These are phyloP conservation scores for Byssochlamys sp. DNA, from an alignment of 2,329 filamentous ascomycete genomes.

Conservation along the genomic window DNA sequence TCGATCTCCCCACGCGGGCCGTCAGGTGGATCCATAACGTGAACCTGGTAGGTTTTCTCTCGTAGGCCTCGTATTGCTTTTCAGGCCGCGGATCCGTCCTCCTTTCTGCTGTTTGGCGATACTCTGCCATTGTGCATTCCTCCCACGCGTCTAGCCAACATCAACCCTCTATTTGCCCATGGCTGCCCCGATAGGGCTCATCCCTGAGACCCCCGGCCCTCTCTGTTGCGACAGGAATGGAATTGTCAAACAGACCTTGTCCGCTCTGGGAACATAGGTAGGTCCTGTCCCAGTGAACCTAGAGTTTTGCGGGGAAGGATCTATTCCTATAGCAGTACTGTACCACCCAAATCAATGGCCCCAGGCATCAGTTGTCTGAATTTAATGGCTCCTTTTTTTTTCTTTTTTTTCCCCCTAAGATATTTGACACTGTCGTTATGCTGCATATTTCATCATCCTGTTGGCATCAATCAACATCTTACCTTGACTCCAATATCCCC, in stretches of 20 bases:
- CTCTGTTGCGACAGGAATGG: not conserved
- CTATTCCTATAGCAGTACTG: not conserved
- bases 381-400: not conserved
- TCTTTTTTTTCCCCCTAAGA: not conserved
- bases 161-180: not conserved
- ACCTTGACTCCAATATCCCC: not conserved
- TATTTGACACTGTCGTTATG: not conserved
- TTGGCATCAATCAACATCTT: not conserved
- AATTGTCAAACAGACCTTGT: not conserved
- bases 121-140: not conserved
- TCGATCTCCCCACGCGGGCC: not conserved
- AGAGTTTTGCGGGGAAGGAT: not conserved
- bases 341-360: not conserved
- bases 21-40: not conserved
- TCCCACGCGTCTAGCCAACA: not conserved
- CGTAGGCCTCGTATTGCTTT: not conserved
- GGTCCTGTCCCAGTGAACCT: not conserved
- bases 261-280: not conserved
- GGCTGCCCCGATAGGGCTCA: not conserved
- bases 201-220: not conserved
- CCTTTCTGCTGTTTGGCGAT: not conserved
- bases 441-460: not conserved
- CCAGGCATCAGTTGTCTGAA: not conserved
- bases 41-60: not conserved
- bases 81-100: not conserved